phyloP scores from a whole-genome alignment of 1,139 yeast species.

The Petasospora rhodanensis region DNA sequence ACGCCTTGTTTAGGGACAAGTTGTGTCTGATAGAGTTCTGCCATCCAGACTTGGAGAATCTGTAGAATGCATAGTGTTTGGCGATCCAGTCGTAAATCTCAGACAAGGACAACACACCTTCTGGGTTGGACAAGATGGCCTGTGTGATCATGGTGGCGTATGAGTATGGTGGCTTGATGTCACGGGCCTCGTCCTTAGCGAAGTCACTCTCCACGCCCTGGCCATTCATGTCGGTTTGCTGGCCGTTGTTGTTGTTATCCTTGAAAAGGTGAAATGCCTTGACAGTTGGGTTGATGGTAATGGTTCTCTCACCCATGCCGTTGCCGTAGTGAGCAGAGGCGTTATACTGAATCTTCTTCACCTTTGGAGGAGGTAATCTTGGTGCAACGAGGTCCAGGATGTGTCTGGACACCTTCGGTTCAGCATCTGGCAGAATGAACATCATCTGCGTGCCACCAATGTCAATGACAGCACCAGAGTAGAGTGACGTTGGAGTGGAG shows the following conservation, averaged over 20 bases:
- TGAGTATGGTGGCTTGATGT: conserved; percentile 93
- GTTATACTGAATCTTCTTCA: conserved; percentile 19
- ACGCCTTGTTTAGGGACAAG: conserved; percentile 76
- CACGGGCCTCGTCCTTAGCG: conserved; percentile 85
- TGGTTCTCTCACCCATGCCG: background rate
- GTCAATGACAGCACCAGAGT: conserved; percentile 85
- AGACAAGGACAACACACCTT: conserved; percentile 84
- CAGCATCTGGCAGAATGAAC: conserved; percentile 91
- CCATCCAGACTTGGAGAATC: conserved; percentile 95
- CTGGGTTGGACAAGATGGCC: conserved; percentile 83
- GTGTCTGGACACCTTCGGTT: conserved; percentile 57
- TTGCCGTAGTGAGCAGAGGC: background rate
- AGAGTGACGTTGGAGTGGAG: conserved; percentile 49
- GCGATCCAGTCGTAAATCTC: conserved; percentile 95
- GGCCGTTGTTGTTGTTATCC: conserved; percentile 29
- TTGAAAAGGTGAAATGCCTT: conserved; percentile 55
- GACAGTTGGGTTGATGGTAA: background rate
- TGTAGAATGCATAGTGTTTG: conserved; percentile 84
- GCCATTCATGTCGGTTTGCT: no score
- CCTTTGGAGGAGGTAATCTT: conserved; percentile 29
- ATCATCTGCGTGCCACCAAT: conserved; percentile 98
- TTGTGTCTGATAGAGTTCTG: conserved; percentile 88
- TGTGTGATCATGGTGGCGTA: conserved; percentile 93
- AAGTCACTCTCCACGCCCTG: conserved; percentile 38
- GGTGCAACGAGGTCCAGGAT: conserved; percentile 40